These are phyloP conservation scores for Fusarium marasasianum DNA, from an alignment of 2,329 filamentous ascomycete genomes.

Conservation along the genomic window DNA sequence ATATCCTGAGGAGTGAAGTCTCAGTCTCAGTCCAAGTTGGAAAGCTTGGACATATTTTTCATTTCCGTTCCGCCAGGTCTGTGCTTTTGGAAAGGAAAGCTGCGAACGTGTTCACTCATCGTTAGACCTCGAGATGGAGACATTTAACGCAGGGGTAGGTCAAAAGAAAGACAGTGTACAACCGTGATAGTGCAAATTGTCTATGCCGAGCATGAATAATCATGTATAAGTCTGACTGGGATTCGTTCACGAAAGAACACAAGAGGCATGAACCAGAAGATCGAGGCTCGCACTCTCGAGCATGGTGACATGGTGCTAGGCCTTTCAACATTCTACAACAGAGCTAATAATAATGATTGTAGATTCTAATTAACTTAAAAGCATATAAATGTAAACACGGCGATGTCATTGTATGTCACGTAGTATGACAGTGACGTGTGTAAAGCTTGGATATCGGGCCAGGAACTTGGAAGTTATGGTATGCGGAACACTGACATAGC, in stretches of 20 bases:
- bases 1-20: constrained; percentile 18
- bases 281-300: background rate
- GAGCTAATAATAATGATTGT: background rate
- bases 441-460: constrained; percentile 3
- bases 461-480: constrained; percentile 26
- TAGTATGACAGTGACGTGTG: constrained; percentile 21
- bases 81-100: constrained; percentile 31
- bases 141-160: constrained; percentile 10
- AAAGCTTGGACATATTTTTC: constrained; percentile 39
- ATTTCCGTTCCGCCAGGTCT: constrained; percentile 38
- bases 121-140: constrained; percentile 27
- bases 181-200: background rate
- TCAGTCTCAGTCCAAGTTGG: background rate
- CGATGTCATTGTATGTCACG: background rate
- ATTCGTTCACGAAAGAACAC: background rate
- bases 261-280: constrained; percentile 1
- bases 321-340: background rate
- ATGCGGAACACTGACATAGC: constrained; percentile 25
- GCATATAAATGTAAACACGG: background rate
- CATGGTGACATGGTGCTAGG: background rate
- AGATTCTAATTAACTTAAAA: background rate
- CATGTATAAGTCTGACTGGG: constrained; percentile 2
- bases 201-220: constrained; percentile 2
- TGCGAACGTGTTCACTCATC: constrained; percentile 32
- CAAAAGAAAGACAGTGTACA: constrained; percentile 6